Base-by-base conservation (phyloP, 2,329 filamentous ascomycete species). In the Xylaria sp. region DNA sequence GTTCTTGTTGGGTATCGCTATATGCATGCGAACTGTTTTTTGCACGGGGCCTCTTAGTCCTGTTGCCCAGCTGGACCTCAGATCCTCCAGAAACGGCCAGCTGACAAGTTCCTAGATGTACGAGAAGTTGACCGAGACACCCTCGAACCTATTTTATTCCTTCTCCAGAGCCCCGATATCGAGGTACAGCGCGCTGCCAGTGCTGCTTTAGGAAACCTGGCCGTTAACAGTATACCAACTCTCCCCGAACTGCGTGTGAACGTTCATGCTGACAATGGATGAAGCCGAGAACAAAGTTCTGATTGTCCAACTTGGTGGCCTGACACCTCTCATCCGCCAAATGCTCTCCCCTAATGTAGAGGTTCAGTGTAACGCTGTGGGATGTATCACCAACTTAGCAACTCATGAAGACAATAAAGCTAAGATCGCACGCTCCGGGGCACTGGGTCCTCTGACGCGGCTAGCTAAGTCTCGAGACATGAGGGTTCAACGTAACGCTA, bases 371-470 rank as follows among this genome's bases (percentile, higher is more conserved):
- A 99, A 99, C 81, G 96, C 96, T 52, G 96, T 99, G 70, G 96
- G 96, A 61, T 99, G 96, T 84, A 99, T 99, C 80, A 99, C 96
- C 55, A 99, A 99, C 79, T 84, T 99, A 66, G 96, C 96, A 64
- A 99, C 96, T 2, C 96, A 99, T 78, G 96, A 99, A 83, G 96
- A 98, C 76, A 99, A 99, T 84, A 99, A 99, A 84, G 94, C 96
- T 67, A 98, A 97, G 84, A 99, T 99, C 80, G 96, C 96, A 74
- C 90, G 94, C 70, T 99, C 96, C 3, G 96, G 96, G 67, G 96
- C 96, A 64, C 86, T 99, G 66, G 93, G 92, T 8, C 96, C 96
- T 9, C 84, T 99, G 75, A 99, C 96, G 55, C 89, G 93, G 72
- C 85, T 99, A 67, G 96, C 96, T 71, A 98, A 97, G 82, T 98